These are phyloP conservation scores for Boletus sp. DNA, from an alignment of 1,284 basidiomycete species.

Conservation along the genomic window DNA sequence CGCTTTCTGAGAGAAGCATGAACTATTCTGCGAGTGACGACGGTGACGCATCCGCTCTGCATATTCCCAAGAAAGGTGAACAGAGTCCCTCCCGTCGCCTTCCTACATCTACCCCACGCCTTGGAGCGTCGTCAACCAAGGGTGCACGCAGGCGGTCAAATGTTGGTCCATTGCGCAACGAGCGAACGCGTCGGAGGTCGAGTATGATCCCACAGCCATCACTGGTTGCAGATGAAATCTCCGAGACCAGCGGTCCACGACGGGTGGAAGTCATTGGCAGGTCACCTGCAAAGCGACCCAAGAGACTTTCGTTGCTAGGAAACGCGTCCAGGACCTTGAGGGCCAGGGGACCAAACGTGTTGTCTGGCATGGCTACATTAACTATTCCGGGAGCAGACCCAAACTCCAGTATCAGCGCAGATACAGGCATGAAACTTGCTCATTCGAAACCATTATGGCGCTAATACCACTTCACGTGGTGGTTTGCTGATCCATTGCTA, in stretches of 20 bases:
- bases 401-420: conserved; percentile 28
- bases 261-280: conserved; percentile 43
- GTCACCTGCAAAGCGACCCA: conserved; percentile 60
- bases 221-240: conserved; percentile 31
- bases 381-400: conserved; percentile 26
- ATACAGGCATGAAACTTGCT: conserved; percentile 22
- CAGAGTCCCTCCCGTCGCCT: conserved; percentile 45
- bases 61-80: conserved; percentile 38
- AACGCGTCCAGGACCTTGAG: conserved; percentile 31
- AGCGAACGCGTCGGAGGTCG: conserved; percentile 67
- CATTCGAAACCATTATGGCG: conserved; percentile 30
- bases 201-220: conserved; percentile 71
- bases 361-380: conserved; percentile 17
- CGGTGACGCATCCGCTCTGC: conserved; percentile 13
- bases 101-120: conserved; percentile 45
- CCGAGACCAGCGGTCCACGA: conserved; percentile 36
- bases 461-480: conserved; percentile 5
- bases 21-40: conserved; percentile 38
- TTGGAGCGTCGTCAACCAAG: conserved; percentile 35
- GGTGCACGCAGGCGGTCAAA: conserved; percentile 60
- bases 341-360: conserved; percentile 22
- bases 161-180: conserved; percentile 64
- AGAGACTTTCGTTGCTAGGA: conserved; percentile 54
- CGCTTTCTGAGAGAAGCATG: conserved; percentile 60
- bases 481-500: conserved; percentile 1